These are phyloP conservation scores for Hordeum pubiflorum DNA, from an alignment of 202 grass and related monocot species.

Conservation along the genomic window DNA sequence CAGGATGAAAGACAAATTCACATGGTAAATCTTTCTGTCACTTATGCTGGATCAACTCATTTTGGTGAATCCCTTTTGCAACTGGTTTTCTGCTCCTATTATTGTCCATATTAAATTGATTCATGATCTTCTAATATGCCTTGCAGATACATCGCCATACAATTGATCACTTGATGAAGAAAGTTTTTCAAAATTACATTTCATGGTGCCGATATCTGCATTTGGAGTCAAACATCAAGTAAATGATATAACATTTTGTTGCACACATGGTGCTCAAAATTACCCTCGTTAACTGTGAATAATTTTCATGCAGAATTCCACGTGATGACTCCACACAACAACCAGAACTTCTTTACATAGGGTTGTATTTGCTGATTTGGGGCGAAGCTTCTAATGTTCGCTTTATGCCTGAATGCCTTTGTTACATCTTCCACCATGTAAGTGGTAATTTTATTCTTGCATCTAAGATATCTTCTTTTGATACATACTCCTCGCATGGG, in stretches of 20 bases:
- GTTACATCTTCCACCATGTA: conserved; percentile 96
- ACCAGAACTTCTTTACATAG: conserved; percentile 73
- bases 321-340: conserved; percentile 36
- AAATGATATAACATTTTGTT: conserved; percentile 5
- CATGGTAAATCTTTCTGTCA: conserved; percentile 41
- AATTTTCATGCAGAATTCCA: conserved; percentile 25
- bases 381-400: conserved; percentile 96
- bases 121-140: conserved; percentile 1
- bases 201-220: conserved; percentile 91
- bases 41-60: conserved; percentile 14
- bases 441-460: conserved; percentile 24
- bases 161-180: conserved; percentile 35
- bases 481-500: background rate
- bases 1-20: conserved; percentile 21
- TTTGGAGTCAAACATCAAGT: conserved; percentile 43
- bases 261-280: conserved; percentile 8
- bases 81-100: background rate
- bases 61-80: conserved; percentile 5
- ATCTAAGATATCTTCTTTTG: background rate
- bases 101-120: background rate
- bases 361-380: conserved; percentile 93
- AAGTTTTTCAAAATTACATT: conserved; percentile 74
- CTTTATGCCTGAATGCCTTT: conserved; percentile 98
- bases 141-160: conserved; percentile 47
- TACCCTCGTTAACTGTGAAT: conserved; percentile 3